Conservation (phyloP, 441 rosid genomes). For the Croton setiger region DNA sequence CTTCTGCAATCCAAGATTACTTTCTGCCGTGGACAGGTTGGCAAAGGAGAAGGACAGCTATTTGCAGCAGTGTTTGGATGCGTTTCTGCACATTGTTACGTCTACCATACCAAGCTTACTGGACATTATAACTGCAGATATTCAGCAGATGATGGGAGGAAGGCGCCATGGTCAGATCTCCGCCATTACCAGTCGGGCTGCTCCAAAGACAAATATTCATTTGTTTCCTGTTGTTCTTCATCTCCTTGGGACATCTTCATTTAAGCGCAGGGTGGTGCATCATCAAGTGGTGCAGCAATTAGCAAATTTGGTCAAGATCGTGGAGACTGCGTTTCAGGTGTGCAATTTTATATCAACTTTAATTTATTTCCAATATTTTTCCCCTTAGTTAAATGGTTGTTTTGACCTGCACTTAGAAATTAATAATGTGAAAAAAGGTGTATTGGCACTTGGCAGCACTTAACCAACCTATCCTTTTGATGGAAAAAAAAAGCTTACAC, state of each 20-base stretch:
- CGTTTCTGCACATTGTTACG: slow-evolving; percentile 61
- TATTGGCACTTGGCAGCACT: too few relatives aligned
- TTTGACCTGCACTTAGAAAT: slow-evolving; percentile 4
- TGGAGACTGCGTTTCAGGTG: slow-evolving; percentile 89
- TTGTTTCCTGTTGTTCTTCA: slow-evolving; percentile 84
- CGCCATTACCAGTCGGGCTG: slow-evolving; percentile 52
- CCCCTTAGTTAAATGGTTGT: not conserved
- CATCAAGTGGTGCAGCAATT: slow-evolving; percentile 68
- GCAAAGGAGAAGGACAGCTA: slow-evolving; percentile 86
- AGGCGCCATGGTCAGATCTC: slow-evolving; percentile 76
- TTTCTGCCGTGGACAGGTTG: slow-evolving; percentile 79
- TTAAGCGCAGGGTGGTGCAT: slow-evolving; percentile 72
- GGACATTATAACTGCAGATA: slow-evolving; percentile 69
- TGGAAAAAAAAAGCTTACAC: too few relatives aligned
- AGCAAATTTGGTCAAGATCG: slow-evolving; percentile 70
- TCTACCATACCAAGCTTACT: slow-evolving; percentile 73
- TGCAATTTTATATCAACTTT: slow-evolving; percentile 25
- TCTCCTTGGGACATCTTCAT: slow-evolving; percentile 78
- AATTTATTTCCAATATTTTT: slow-evolving; percentile 10
- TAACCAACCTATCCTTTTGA: too few relatives aligned
- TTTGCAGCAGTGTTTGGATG: slow-evolving; percentile 69
- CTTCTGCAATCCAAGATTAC: slow-evolving; percentile 72
- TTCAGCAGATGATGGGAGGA: slow-evolving; percentile 85
- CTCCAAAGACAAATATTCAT: slow-evolving; percentile 64
- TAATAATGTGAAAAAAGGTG: too few relatives aligned